These are phyloP conservation scores for Nakazawaea siamensis DNA, from an alignment of 805 yeast genomes.

Conservation along the genomic window DNA sequence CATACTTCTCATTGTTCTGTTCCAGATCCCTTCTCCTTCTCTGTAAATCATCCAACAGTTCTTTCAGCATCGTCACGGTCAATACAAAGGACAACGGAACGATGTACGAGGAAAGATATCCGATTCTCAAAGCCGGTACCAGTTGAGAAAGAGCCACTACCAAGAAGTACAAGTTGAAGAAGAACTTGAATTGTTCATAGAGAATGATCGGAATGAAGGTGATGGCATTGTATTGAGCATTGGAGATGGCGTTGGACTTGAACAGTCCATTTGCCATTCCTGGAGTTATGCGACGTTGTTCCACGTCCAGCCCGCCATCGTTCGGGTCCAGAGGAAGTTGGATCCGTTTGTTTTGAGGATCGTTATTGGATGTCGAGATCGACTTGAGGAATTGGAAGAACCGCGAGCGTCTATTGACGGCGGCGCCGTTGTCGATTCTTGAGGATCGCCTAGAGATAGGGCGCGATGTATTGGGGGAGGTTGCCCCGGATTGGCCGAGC, in stretches of 20 bases:
- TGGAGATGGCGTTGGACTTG: conserved; percentile 77
- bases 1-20: conserved; percentile 77
- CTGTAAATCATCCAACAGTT: conserved; percentile 88
- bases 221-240: conserved; percentile 87
- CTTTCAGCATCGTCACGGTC: conserved; percentile 89
- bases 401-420: not conserved
- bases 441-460: too few relatives aligned
- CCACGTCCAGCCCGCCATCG: not conserved
- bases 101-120: conserved; percentile 85
- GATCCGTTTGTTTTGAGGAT: conserved; percentile 17
- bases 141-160: conserved; percentile 92
- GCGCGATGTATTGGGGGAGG: not conserved
- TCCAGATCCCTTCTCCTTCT: conserved; percentile 87
- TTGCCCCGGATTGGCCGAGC: not conserved
- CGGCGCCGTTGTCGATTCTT: not conserved
- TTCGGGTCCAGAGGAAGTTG: conserved; percentile 17
- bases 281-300: not conserved
- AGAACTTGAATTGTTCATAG: conserved; percentile 94
- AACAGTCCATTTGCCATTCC: conserved; percentile 16
- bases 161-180: conserved; percentile 86
- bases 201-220: conserved; percentile 84
- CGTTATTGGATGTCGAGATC: conserved; percentile 9
- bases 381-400: not conserved
- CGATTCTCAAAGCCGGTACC: conserved; percentile 83
- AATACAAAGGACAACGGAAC: conserved; percentile 93